Evolutionary conservation across 768 basidiomycete genomes (phyloP).

Genomic region (Mrakia hoshinonis): DNA sequence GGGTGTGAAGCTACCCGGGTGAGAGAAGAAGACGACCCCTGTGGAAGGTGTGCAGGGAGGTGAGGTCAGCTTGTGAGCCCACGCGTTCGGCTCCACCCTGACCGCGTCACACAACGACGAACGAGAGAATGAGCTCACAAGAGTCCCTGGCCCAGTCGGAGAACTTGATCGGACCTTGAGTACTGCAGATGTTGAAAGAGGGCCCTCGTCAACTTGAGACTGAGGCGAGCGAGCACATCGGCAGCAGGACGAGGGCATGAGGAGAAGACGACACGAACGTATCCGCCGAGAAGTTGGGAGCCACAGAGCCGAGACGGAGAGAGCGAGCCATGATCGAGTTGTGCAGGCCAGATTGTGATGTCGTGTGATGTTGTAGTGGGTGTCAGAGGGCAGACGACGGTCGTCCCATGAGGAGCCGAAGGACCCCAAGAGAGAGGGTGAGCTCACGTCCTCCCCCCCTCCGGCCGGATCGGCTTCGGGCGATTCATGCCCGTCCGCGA

Average conservation of each 20-base stretch:
- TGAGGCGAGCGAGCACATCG: background rate
- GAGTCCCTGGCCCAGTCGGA: background rate
- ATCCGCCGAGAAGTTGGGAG: background rate
- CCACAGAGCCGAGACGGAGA: background rate
- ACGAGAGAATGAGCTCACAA: background rate
- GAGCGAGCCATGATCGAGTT: background rate
- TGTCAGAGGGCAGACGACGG: no score
- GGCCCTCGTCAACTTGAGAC: no score
- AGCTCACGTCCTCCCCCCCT: no score
- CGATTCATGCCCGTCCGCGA: no score
- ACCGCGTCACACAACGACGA: background rate
- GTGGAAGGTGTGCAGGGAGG: background rate
- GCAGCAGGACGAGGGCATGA: background rate
- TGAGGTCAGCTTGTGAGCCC: background rate
- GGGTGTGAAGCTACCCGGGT: background rate
- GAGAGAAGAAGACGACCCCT: conserved; percentile 1
- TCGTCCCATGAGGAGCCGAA: no score
- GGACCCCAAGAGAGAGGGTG: no score
- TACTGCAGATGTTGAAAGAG: no score
- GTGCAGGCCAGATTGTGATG: background rate
- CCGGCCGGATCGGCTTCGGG: no score
- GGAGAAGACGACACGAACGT: background rate
- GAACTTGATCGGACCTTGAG: background rate
- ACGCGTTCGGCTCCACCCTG: background rate
- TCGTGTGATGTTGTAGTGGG: no score